These are phyloP conservation scores for Saturnispora gosingensis DNA, from an alignment of 805 yeast genomes.

Conservation along the genomic window DNA sequence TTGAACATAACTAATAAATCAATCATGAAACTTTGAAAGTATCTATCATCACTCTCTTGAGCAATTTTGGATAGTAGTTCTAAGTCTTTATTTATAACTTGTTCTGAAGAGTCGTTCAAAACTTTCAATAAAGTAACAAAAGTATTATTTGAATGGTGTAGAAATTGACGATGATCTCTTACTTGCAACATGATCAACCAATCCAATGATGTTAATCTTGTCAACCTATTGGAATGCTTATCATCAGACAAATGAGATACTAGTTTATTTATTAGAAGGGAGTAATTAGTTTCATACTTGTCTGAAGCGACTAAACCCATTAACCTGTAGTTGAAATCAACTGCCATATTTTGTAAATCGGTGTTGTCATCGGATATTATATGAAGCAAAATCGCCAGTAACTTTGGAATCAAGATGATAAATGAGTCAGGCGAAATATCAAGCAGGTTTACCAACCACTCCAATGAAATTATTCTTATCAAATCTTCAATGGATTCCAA, in stretches of 20 bases:
- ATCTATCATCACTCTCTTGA: slow-evolving; percentile 59
- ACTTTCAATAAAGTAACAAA: slow-evolving; percentile 73
- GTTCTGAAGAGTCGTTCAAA: slow-evolving; percentile 57
- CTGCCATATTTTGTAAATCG: slow-evolving; percentile 44
- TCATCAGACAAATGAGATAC: slow-evolving; percentile 40
- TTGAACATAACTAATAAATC: slow-evolving; percentile 63
- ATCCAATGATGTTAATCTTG: slow-evolving; percentile 75
- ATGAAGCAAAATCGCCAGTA: slow-evolving; percentile 59
- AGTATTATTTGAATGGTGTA: slow-evolving; percentile 51
- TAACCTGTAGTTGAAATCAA: slow-evolving; percentile 45
- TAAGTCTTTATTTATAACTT: slow-evolving; percentile 65
- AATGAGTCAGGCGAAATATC: slow-evolving; percentile 70
- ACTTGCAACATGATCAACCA: slow-evolving; percentile 82
- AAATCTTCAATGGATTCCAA: slow-evolving; percentile 66
- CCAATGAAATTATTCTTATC: slow-evolving; percentile 68
- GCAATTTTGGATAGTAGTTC: slow-evolving; percentile 68
- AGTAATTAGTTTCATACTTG: slow-evolving; percentile 33
- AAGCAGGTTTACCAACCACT: slow-evolving; percentile 73
- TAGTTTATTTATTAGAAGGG: slow-evolving; percentile 59
- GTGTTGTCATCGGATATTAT: slow-evolving; percentile 47
- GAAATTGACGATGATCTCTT: slow-evolving; percentile 50
- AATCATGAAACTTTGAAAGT: slow-evolving; percentile 65
- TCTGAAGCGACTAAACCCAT: slow-evolving; percentile 38
- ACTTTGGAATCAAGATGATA: slow-evolving; percentile 61
- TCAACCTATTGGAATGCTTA: slow-evolving; percentile 28